Evolutionary conservation across 2,329 filamentous ascomycete genomes (phyloP), one percentile per base, ranked within the genome.

Genomic region (Fusarium sublunatum): DNA sequence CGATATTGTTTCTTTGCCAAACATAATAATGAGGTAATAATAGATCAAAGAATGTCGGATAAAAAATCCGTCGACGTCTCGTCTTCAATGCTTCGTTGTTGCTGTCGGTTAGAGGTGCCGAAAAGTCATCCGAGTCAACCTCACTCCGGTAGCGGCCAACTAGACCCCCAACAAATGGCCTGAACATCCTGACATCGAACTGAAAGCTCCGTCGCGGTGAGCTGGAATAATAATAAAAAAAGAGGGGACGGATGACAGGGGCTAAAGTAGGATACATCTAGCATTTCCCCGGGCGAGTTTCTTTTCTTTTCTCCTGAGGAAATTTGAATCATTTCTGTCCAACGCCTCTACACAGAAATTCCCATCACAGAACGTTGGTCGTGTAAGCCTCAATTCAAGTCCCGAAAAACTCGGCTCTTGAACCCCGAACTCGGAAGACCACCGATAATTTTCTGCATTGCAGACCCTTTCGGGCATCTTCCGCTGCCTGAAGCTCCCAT

Each of bases 21-120:
- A 44, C 2, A 8, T 12, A 46, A 13, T 7, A 46, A 13, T 7
- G 25, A 19, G 24, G 10, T 10, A 39, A 57, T 39, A 25, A 22
- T 22, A 36, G 9, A 38, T n/a, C 11, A 22, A 42, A 42, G 22
- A 38, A 29, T 8, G 26, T 50, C 51, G 43, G 61, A 44, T 45
- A 31, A 11, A 44, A 44, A 41, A 36, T 22, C 40, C 40, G 51
- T 59, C 25, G 15, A 32, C 32, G 36, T 38, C 44, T 56, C 24
- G 43, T 52, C 48, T 25, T 34, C 31, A 32, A n/a, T 26, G 29
- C 12, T 13, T 28, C 15, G 15, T 29, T 29, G 36, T 57, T 9
- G 36, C 34, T 41, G 35, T 65, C 67, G 67, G 67, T 61, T 49
- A 34, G 47, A 49, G 35, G 66, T 68, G 47, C 67, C 67, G 67